Percentiles rank a stretch among this genome's conserved stretches.
These are phyloP conservation scores for Alternaria tenuissima DNA, from an alignment of 2,329 filamentous ascomycete genomes.

Conservation along the genomic window DNA sequence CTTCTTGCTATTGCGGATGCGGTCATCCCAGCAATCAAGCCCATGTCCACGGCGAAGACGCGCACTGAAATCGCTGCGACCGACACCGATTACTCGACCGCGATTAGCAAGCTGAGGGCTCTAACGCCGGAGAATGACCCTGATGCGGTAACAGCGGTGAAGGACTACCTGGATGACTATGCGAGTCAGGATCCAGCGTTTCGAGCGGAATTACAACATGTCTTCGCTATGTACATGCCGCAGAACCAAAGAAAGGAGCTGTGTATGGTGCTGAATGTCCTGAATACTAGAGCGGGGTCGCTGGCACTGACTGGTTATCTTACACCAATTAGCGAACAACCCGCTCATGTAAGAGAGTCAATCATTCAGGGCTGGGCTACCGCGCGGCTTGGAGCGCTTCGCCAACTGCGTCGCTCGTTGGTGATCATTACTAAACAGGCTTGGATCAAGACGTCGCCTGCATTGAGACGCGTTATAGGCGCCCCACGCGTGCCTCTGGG, in stretches of 20 bases:
- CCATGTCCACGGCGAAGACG: constrained; percentile 47
- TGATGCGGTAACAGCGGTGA: constrained; percentile 55
- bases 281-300: constrained; percentile 68
- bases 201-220: constrained; percentile 58
- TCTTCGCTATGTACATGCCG: constrained; percentile 60
- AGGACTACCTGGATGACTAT: constrained; percentile 63
- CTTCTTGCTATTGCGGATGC: constrained; percentile 66
- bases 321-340: constrained; percentile 68
- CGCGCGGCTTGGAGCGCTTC: constrained; percentile 64
- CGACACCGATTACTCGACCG: constrained; percentile 60
- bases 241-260: constrained; percentile 59
- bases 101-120: constrained; percentile 49
- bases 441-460: constrained; percentile 65
- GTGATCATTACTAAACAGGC: constrained; percentile 63
- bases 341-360: constrained; percentile 66
- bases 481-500: constrained; percentile 66
- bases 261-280: constrained; percentile 60
- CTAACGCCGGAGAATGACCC: constrained; percentile 38
- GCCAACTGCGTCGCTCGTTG: constrained; percentile 65
- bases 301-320: constrained; percentile 73
- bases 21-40: constrained; percentile 66
- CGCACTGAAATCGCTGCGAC: constrained; percentile 57
- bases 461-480: constrained; percentile 64
- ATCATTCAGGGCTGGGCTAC: constrained; percentile 70
- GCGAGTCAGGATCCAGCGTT: constrained; percentile 64